Conservation (phyloP, 805 yeast genomes). For the Pichia heedii region DNA sequence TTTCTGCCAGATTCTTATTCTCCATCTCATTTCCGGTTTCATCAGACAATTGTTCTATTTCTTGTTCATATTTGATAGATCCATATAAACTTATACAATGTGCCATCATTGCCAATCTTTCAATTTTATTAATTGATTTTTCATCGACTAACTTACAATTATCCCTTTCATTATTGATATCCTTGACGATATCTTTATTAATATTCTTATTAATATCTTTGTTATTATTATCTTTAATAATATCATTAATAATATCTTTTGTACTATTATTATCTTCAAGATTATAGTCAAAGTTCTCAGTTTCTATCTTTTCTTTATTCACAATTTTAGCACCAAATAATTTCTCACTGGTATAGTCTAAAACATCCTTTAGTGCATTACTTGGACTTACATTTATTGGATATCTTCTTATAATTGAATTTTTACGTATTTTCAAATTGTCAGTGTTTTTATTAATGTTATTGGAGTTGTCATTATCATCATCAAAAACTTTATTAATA, state of each 20-base stretch:
- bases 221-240: neutral
- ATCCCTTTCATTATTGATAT: neutral
- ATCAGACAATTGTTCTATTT: constrained; percentile 66
- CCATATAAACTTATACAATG: constrained; percentile 86
- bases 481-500: neutral
- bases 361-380: constrained; percentile 79
- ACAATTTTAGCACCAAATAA: constrained; percentile 48
- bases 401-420: constrained; percentile 1
- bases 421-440: constrained; percentile 27
- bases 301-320: neutral
- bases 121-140: constrained; percentile 42
- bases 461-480: constrained; percentile 25
- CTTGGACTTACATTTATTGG: constrained; percentile 47
- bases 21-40: constrained; percentile 12
- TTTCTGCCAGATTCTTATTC: constrained; percentile 24
- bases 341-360: constrained; percentile 80
- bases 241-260: neutral
- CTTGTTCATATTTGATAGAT: constrained; percentile 80
- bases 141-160: constrained; percentile 20
- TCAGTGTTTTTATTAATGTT: neutral
- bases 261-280: neutral
- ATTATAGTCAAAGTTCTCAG: neutral
- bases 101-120: constrained; percentile 77
- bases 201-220: neutral
- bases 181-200: neutral